Percentiles rank a stretch among this genome's conserved stretches.
Conservation (phyloP, 805 yeast species). For the Starmerella powellii region DNA sequence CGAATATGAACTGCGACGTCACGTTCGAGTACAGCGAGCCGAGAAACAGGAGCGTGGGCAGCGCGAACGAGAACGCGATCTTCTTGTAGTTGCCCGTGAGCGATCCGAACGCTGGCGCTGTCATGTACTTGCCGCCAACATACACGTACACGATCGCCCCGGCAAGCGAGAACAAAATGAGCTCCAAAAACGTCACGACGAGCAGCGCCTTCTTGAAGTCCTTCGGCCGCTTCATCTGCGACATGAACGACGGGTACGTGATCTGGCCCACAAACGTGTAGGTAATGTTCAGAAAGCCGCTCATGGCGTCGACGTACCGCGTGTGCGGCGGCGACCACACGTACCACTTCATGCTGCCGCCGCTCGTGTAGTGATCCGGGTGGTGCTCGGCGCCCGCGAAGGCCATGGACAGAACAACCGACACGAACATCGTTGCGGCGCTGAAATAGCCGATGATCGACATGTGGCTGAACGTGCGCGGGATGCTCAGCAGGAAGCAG, state of each 20-base stretch:
- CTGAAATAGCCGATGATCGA: slow-evolving; percentile 41
- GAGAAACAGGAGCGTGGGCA: slow-evolving; percentile 42
- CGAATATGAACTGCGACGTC: slow-evolving; percentile 41
- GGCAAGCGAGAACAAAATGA: slow-evolving; percentile 40
- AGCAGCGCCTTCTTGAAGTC: slow-evolving; percentile 48
- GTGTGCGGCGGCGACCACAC: slow-evolving; percentile 44
- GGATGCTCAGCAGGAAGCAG: slow-evolving; percentile 42
- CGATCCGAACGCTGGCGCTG: slow-evolving; percentile 51
- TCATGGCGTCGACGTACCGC: slow-evolving; percentile 43
- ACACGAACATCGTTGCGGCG: slow-evolving; percentile 46
- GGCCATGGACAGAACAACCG: slow-evolving; percentile 41
- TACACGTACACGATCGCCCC: slow-evolving; percentile 50
- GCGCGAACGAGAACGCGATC: slow-evolving; percentile 47
- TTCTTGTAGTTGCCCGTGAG: slow-evolving; percentile 37
- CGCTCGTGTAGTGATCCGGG: slow-evolving; percentile 34
- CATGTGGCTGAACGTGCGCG: slow-evolving; percentile 45
- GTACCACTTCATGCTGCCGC: slow-evolving; percentile 34
- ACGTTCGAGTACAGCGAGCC: slow-evolving; percentile 47
- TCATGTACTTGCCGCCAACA: slow-evolving; percentile 41
- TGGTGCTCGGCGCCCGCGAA: slow-evolving; percentile 44
- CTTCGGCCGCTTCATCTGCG: slow-evolving; percentile 45
- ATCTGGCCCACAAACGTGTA: slow-evolving; percentile 56
- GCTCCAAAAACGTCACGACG: slow-evolving; percentile 40
- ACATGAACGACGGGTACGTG: slow-evolving; percentile 49
- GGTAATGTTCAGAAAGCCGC: slow-evolving; percentile 46